These are phyloP conservation scores for Leucaena leucocephala DNA, from an alignment of 306 rosid genomes.

Conservation along the genomic window DNA sequence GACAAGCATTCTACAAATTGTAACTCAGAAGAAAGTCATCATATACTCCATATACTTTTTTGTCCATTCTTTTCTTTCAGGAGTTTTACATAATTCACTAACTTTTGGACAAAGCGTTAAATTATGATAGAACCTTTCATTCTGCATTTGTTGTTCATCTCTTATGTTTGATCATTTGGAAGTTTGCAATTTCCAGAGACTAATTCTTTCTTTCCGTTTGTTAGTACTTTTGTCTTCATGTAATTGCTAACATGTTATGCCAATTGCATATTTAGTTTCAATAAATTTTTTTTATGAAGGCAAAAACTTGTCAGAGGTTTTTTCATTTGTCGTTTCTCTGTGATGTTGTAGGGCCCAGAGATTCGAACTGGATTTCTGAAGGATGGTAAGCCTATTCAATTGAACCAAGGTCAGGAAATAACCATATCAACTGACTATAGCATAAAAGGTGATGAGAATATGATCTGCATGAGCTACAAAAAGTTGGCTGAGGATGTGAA, in stretches of 20 bases:
- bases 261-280: background rate
- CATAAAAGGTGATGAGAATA: conserved; percentile 83
- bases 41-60: background rate
- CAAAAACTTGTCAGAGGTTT: background rate
- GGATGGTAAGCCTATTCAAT: conserved; percentile 79
- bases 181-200: background rate
- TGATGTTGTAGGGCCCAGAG: conserved; percentile 80
- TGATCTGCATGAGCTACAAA: conserved; percentile 91
- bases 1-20: background rate
- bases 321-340: conserved; percentile 11
- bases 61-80: background rate
- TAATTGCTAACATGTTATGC: background rate
- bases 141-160: background rate
- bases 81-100: background rate
- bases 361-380: conserved; percentile 97
- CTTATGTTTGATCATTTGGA: background rate
- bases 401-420: conserved; percentile 77
- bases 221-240: background rate
- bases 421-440: conserved; percentile 83
- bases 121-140: no score
- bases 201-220: background rate
- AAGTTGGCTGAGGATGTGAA: conserved; percentile 89
- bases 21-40: background rate
- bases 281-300: background rate
- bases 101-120: background rate